phyloP scores from a whole-genome alignment of 108 stramenopile species.

The Nannochloropsis granulata region DNA sequence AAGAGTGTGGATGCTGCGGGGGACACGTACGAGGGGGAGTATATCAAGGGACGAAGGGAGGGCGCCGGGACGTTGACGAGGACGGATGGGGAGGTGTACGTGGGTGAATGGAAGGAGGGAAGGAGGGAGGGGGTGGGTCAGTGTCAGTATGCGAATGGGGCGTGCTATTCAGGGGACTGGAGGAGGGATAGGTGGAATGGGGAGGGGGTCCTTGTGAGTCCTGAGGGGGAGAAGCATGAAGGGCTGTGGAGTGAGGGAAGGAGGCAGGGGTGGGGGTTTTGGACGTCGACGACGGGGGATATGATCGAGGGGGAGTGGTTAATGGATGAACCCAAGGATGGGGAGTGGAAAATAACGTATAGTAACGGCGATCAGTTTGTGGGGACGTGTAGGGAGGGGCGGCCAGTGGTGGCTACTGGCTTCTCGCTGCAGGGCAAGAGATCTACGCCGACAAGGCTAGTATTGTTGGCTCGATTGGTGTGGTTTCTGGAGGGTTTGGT shows the following conservation, averaged over 20 bases:
- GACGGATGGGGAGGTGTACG: slow-evolving; percentile 11
- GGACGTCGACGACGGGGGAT: slow-evolving; percentile 6
- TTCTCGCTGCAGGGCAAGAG: not conserved
- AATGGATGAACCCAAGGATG: slow-evolving; percentile 5
- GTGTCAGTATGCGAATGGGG: slow-evolving; percentile 16
- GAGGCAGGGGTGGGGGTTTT: not conserved
- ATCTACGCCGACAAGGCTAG: not conserved
- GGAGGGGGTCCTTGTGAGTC: slow-evolving; percentile 1
- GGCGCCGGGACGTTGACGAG: slow-evolving; percentile 11
- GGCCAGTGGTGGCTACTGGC: slow-evolving; percentile 7
- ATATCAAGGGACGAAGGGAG: slow-evolving; percentile 10
- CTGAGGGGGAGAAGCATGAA: slow-evolving; percentile 9
- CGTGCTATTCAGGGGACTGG: not conserved
- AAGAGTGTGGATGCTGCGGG: slow-evolving; percentile 19
- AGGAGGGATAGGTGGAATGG: not conserved
- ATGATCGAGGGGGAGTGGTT: slow-evolving; percentile 23
- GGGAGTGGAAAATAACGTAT: slow-evolving; percentile 26
- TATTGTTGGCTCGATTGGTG: not conserved
- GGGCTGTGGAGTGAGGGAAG: not conserved
- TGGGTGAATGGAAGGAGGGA: slow-evolving; percentile 31
- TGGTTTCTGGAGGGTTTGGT: not conserved
- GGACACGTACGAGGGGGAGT: slow-evolving; percentile 31
- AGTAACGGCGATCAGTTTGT: slow-evolving; percentile 25
- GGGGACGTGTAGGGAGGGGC: slow-evolving; percentile 4
- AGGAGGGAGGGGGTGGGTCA: slow-evolving; percentile 23